Evolutionary conservation across 176 grass and related monocot species (phyloP), one percentile per base, ranked within the genome.

Genomic region (Oryza glumipatula): DNA sequence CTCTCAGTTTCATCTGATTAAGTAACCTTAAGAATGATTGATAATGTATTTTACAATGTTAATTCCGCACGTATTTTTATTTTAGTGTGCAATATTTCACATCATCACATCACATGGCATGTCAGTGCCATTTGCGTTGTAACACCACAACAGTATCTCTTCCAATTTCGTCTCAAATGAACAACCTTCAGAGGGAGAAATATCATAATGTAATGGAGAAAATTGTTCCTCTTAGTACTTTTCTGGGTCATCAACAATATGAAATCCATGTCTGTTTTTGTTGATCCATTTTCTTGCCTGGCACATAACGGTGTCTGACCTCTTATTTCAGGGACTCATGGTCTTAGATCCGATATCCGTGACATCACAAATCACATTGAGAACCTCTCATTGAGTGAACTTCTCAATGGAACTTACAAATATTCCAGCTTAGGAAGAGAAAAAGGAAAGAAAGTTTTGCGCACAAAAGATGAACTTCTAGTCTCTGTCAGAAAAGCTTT

Each of bases 341-440:
- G 93, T 44, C 94, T 96, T 36, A 99, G 94, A 85, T 76, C 93
- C 74, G 91, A 99, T 85, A 68, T 88, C 28, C 83, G 82, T 90
- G 96, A 99, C 70, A 84, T 96, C 71, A 94, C 91, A 52, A 92
- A 92, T 75, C 82, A 92, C 88, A 86, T 94, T 58, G 85, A 94
- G 80, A 92, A 96, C 35, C 83, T 88, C 30, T 80, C 89, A 13
- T 81, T 99, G 78, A 83, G 77, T 1, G 94, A 96, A 63, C 96
- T 99, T 91, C 91, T 99, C 3, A 76, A 91, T 73, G 89, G 85
- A 47, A 95, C 84, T 65, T 87, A 93, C 70, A 96, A 88, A 81
- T 95, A 96, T 94, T 87, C 80, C 69, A 76, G 81, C 78, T 61
- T 88, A 76, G 89, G 90, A 80, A 88, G 85, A 81, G 93, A 95